Conservation (phyloP, 257 asterid genomes). For the Nicotiana tomentosiformis region DNA sequence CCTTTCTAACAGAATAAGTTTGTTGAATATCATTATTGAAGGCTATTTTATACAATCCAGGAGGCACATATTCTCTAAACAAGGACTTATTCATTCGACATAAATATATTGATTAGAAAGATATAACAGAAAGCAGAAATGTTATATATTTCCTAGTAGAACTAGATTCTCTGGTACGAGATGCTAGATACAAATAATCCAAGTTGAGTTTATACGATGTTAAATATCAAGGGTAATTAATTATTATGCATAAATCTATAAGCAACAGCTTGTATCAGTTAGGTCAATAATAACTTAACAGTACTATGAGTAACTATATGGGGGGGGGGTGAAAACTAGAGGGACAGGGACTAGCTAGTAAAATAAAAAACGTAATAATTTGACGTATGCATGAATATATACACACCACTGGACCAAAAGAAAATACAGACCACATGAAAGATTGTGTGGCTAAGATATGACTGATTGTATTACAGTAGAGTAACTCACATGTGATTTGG, state of each 20-base stretch:
- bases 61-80: slow-evolving; percentile 3
- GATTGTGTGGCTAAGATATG: not conserved
- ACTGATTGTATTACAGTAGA: not conserved
- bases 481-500: not conserved
- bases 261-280: not conserved
- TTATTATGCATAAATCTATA: not conserved
- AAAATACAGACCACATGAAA: too few relatives aligned
- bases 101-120: not conserved
- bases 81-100: slow-evolving; percentile 1
- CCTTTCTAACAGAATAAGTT: not conserved
- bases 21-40: not conserved
- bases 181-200: not conserved
- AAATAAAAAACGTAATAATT: not conserved
- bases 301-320: too few relatives aligned
- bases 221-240: not conserved
- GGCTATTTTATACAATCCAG: not conserved
- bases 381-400: not conserved
- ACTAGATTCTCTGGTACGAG: not conserved
- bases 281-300: not conserved
- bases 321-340: too few relatives aligned
- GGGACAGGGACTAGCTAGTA: too few relatives aligned
- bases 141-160: not conserved
- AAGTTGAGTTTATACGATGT: not conserved
- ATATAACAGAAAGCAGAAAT: not conserved
- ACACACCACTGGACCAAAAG: not conserved